phyloP scores from a whole-genome alignment of 106 monocot genomes.

The Dactylorhiza incarnata region DNA sequence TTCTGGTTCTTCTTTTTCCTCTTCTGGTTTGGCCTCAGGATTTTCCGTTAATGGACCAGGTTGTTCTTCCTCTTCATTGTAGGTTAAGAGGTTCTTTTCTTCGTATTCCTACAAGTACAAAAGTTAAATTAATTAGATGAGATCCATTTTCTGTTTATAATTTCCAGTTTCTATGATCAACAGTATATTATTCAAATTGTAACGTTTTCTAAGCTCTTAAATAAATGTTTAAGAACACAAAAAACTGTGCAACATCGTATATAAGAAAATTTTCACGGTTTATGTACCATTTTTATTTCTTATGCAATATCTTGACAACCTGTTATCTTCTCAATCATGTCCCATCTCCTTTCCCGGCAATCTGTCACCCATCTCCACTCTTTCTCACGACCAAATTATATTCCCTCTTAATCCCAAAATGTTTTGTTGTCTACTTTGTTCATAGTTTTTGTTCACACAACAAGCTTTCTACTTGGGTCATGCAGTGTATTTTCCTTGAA shows the following conservation, averaged over 20 bases:
- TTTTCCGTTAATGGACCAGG: slow-evolving; percentile 25
- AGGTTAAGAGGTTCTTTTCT: slow-evolving; percentile 38
- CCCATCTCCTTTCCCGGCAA: too few relatives aligned
- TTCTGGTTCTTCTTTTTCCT: slow-evolving; percentile 26
- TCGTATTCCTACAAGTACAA: slow-evolving; percentile 53
- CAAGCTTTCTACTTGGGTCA: too few relatives aligned
- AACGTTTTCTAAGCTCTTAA: neutral
- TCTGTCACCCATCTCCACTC: too few relatives aligned
- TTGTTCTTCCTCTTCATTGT: slow-evolving; percentile 45
- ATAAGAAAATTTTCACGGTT: neutral
- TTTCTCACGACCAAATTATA: too few relatives aligned
- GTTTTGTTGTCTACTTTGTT: too few relatives aligned
- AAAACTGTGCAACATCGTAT: neutral
- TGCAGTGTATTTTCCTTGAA: too few relatives aligned
- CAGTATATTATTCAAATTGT: neutral
- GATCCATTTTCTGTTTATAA: neutral
- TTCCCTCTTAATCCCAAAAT: too few relatives aligned
- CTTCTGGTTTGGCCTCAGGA: slow-evolving; percentile 23
- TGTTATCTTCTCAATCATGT: too few relatives aligned
- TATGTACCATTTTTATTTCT: neutral
- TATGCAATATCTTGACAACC: neutral
- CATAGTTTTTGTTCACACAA: too few relatives aligned
- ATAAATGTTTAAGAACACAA: neutral
- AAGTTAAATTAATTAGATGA: neutral
- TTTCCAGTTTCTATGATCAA: neutral